Evolutionary conservation across 768 basidiomycete species (phyloP), one percentile per base, ranked within the genome.

Genomic region (Tricholoma furcatifolium): DNA sequence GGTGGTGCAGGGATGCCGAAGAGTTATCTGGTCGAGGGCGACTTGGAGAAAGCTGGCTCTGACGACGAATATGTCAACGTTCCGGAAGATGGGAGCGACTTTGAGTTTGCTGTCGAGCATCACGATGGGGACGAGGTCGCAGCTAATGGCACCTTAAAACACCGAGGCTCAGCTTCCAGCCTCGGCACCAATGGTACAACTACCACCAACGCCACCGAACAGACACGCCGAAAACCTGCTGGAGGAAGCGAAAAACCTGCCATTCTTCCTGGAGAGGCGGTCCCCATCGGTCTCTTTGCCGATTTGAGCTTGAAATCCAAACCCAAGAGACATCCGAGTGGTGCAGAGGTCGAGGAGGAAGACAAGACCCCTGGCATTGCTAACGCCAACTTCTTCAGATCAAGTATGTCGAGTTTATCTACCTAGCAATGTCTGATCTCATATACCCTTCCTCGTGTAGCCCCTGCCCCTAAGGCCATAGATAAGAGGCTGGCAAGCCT

Each of bases 241-340:
- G 69, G 61, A 9, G 70, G 64, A 27, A 67, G 67, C n/a, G 62
- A 70, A 32, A 84, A 78, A 61, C 77, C 80, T 17, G 80, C 79
- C 31, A 77, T 78, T 51, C 67, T 89, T 15, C 87, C 87, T 2
- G 78, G 70, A 38, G 80, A 77, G 51, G 84, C 83, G 0, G 74
- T 79, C 20, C 88, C 89, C 7, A 85, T 85, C 62, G 89, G 90
- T n/a, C 65, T 92, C 53, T 85, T 92, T 68, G 86, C 85, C n/a
- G 74, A 76, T 6, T 68, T 91, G 56, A 74, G 76, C 45, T 67
- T 88, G 58, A 78, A 74, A 64, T 75, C 71, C 60, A 60, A 63
- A 42, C 60, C 70, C 53, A 67, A 72, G 51, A 61, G 47, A 41
- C 50, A 70, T 56, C 65, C 67, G 5, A 62, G 63, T 47, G 68